These are phyloP conservation scores for Chlorella sp. DNA, from an alignment of 139 green algal genomes.

Conservation along the genomic window DNA sequence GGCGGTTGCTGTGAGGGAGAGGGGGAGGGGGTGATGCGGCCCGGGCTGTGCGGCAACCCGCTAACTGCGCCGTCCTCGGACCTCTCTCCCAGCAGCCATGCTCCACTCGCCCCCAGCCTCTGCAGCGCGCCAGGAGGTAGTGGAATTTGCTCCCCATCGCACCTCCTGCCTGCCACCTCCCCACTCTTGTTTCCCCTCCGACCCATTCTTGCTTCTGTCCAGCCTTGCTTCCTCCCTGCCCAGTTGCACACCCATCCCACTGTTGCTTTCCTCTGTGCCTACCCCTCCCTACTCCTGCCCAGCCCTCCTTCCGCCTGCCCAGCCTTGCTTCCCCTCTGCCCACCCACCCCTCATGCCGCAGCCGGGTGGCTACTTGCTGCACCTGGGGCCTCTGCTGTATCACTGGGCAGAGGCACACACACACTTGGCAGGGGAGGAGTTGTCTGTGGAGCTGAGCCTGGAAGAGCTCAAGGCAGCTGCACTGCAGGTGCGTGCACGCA, in stretches of 20 bases:
- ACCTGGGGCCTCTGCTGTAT: constrained; percentile 96
- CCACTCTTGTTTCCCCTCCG: no score
- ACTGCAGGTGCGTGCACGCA: constrained; percentile 49
- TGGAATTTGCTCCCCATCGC: no score
- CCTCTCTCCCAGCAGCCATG: no score
- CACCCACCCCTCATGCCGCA: neutral
- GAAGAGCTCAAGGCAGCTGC: constrained; percentile 71
- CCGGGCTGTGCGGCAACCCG: no score
- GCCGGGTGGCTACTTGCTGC: constrained; percentile 86
- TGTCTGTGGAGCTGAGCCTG: constrained; percentile 83
- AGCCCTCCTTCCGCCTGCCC: neutral
- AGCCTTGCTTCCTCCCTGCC: neutral
- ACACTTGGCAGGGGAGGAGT: constrained; percentile 44
- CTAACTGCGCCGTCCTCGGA: no score
- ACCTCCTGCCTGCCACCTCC: no score
- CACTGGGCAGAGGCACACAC: constrained; percentile 85
- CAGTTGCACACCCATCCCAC: neutral
- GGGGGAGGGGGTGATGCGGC: no score
- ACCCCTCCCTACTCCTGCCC: neutral
- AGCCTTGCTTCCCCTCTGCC: neutral
- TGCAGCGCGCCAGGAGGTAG: no score
- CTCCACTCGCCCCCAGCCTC: no score
- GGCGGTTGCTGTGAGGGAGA: no score
- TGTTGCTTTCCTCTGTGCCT: no score
- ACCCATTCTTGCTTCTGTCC: no score